phyloP scores from a whole-genome alignment of 1,284 basidiomycete genomes.

The Tilletia walkeri region DNA sequence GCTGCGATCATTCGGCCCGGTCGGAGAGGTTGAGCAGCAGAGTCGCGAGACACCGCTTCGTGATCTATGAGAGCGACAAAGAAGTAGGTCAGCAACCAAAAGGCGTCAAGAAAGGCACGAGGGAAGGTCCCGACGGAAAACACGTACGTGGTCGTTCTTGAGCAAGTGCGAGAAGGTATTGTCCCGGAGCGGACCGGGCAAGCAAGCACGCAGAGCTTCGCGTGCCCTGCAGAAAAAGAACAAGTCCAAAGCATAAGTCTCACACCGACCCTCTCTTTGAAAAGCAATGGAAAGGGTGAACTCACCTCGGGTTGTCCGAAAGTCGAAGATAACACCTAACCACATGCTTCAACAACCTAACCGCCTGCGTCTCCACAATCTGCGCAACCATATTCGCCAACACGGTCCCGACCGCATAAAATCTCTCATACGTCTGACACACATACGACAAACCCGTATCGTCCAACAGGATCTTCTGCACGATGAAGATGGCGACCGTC shows the following conservation, averaged over 20 bases:
- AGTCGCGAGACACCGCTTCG: conserved; percentile 80
- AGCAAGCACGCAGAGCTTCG: conserved; percentile 89
- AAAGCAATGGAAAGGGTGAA: conserved; percentile 19
- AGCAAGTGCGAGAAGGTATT: conserved; percentile 86
- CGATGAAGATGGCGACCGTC: conserved; percentile 99
- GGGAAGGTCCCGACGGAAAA: too few relatives aligned
- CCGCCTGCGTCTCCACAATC: conserved; percentile 82
- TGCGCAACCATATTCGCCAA: conserved; percentile 96
- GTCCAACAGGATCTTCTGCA: conserved; percentile 97
- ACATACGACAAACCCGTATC: conserved; percentile 98
- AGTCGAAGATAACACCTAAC: conserved; percentile 94
- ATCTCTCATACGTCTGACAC: conserved; percentile 98
- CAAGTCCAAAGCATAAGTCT: neutral
- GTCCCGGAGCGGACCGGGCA: conserved; percentile 94
- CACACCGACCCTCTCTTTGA: neutral
- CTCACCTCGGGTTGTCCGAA: conserved; percentile 89
- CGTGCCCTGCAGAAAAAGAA: conserved; percentile 67
- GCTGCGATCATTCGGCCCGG: conserved; percentile 50
- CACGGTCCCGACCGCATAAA: conserved; percentile 98
- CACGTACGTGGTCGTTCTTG: conserved; percentile 59
- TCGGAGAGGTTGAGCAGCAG: conserved; percentile 81
- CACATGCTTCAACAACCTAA: conserved; percentile 93
- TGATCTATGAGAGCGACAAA: conserved; percentile 32
- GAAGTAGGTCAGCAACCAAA: neutral
- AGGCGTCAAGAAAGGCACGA: neutral